Percentiles rank a stretch among this genome's conserved stretches.
phyloP scores from a whole-genome alignment of 208 protist species.

The Crithidia expoeki region DNA sequence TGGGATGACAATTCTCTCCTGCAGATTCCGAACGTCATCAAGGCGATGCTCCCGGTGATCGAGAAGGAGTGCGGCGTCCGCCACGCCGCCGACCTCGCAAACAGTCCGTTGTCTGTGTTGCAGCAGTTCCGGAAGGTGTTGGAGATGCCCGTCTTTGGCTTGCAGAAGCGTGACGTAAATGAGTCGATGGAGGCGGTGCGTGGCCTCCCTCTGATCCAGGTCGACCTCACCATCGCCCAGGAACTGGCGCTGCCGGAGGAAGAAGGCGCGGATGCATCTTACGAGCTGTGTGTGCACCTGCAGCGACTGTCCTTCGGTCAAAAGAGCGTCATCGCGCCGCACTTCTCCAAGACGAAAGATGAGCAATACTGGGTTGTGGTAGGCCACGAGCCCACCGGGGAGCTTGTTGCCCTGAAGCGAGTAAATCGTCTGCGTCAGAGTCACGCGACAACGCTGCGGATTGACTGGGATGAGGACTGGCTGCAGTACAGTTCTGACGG shows the following conservation, averaged over 20 bases:
- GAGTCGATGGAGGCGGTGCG: conserved; percentile 82
- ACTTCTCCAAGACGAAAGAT: conserved; percentile 91
- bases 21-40: conserved; percentile 86
- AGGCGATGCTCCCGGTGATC: conserved; percentile 71
- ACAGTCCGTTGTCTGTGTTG: conserved; percentile 51
- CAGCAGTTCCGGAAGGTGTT: conserved; percentile 61
- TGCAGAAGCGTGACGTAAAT: conserved; percentile 49
- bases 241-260: conserved; percentile 30
- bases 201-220: conserved; percentile 78
- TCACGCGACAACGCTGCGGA: conserved; percentile 56
- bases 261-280: conserved; percentile 44
- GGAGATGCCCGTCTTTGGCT: conserved; percentile 44
- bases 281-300: conserved; percentile 63
- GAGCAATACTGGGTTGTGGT: conserved; percentile 94
- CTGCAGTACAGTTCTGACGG: conserved; percentile 26
- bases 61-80: conserved; percentile 56
- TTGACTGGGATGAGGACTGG: conserved; percentile 93
- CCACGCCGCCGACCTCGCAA: conserved; percentile 76
- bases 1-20: conserved; percentile 82
- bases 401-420: conserved; percentile 94
- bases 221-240: conserved; percentile 53
- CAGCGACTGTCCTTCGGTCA: conserved; percentile 60
- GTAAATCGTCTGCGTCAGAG: conserved; percentile 70
- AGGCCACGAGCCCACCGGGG: conserved; percentile 79
- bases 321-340: conserved; percentile 77